phyloP scores from a whole-genome alignment of 345 rosid genomes.

The Lenwebbia sp. region DNA sequence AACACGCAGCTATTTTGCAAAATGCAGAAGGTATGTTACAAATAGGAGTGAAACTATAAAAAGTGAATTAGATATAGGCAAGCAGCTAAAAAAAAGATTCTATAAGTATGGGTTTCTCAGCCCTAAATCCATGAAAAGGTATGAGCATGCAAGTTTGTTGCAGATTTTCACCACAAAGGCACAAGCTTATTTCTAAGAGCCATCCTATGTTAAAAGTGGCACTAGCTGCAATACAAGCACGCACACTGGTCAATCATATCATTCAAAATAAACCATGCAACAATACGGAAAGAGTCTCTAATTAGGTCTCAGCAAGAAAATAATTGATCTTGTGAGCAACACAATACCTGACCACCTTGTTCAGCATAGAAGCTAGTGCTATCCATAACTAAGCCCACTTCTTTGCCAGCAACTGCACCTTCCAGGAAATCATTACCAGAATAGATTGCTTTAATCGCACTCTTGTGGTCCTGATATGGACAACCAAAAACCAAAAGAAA shows the following conservation, averaged over 20 bases:
- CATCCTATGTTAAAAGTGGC: background rate
- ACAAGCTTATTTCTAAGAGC: background rate
- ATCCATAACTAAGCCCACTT: constrained; percentile 67
- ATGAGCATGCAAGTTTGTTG: background rate
- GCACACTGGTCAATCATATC: background rate
- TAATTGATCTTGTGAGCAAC: background rate
- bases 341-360: constrained; percentile 98
- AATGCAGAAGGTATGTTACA: background rate
- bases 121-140: background rate
- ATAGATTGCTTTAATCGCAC: constrained; percentile 72
- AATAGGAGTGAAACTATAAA: background rate
- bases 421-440: constrained; percentile 62
- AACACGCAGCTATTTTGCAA: background rate
- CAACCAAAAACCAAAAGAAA: background rate
- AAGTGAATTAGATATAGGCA: background rate
- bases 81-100: background rate
- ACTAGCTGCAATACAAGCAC: background rate
- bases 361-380: constrained; percentile 93
- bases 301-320: background rate
- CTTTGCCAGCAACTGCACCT: constrained; percentile 32
- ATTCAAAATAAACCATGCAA: background rate
- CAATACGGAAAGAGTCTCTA: background rate
- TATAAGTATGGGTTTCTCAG: background rate
- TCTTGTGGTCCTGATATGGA: constrained; percentile 51
- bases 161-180: background rate